Evolutionary conservation across 2,329 filamentous ascomycete species (phyloP), one percentile per base, ranked within the genome.

Genomic region (Fusarium haematococcum): DNA sequence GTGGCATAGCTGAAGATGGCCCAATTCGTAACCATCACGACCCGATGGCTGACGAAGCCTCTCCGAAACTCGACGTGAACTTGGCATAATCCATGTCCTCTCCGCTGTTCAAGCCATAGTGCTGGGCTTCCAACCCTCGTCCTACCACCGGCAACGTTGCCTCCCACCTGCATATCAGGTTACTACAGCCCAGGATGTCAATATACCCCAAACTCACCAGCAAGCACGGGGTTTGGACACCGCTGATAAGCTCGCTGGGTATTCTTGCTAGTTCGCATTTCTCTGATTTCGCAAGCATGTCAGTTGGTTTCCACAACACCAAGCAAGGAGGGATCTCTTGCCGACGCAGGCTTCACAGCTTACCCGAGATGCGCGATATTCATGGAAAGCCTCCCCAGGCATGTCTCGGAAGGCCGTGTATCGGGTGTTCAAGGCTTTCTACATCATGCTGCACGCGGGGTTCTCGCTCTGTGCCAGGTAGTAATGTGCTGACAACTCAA

Each of bases 361-460:
- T 76, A 75, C 57, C 58, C 52, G 69, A 71, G 54, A 59, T 35
- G 61, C n/a, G 59, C 48, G 57, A 64, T 58, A 57, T 14, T 60
- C 41, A 25, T 48, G 11, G 27, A 39, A 39, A 33, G 43, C 56
- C 41, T 54, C 20, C 58, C 45, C 23, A 6, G 35, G 33, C 18
- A 56, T 69, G 72, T 65, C 72, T 69, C 57, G 48, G 37, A 69
- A 32, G 39, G 58, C 23, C 30, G 57, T 69, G 60, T 71, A 57
- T 58, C 50, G 32, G 56, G 56, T 30, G 64, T 25, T 23, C 50
- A 69, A 75, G 59, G 64, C 66, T 70, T 1, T 27, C 30, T 65
- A 63, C 61, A 73, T 48, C 25, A 56, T 66, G 43, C 27, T 65
- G 60, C 45, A 48, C 25, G 20, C 64, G 35, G n/a, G 57, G 10